Evolutionary conservation across 495 filamentous ascomycete genomes (phyloP).

Genomic region (Lasiosphaeriaceae sp.): DNA sequence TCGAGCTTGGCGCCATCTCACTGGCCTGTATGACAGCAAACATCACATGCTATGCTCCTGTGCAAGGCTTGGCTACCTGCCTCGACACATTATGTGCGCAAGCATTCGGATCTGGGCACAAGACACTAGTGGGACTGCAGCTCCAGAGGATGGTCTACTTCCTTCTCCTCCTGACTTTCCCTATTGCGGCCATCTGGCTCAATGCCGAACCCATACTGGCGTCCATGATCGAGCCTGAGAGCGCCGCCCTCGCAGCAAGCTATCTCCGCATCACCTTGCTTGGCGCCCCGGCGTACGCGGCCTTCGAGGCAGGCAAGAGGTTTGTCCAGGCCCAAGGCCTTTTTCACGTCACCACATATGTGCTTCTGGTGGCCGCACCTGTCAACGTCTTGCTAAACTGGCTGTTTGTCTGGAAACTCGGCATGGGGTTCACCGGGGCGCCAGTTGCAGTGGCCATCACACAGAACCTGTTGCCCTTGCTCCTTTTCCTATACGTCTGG

Average conservation of each 20-base stretch:
- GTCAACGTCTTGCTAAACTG: constrained; percentile 65
- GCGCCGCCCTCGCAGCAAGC: constrained; percentile 60
- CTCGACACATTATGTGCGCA: constrained; percentile 74
- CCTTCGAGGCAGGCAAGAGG: constrained; percentile 67
- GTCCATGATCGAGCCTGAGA: constrained; percentile 54
- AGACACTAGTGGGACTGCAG: constrained; percentile 66
- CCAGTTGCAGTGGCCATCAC: constrained; percentile 81
- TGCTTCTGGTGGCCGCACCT: constrained; percentile 63
- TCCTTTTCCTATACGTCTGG: constrained; percentile 72
- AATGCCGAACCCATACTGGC: constrained; percentile 55
- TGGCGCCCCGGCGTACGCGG: constrained; percentile 64
- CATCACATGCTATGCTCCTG: constrained; percentile 69
- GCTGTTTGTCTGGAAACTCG: constrained; percentile 68
- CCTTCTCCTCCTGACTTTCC: constrained; percentile 57
- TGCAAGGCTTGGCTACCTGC: constrained; percentile 67
- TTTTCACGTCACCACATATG: constrained; percentile 65
- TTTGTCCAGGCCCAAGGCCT: constrained; percentile 72
- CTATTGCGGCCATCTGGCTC: constrained; percentile 58
- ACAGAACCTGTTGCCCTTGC: constrained; percentile 70
- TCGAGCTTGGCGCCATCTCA: constrained; percentile 60
- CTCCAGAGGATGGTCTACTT: constrained; percentile 69
- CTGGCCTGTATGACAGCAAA: constrained; percentile 71
- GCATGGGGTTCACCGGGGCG: constrained; percentile 71
- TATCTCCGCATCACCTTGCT: constrained; percentile 63
- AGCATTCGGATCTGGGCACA: constrained; percentile 69